Conservation (phyloP, 805 yeast genomes). For the Tetrapisispora pingtungensis region DNA sequence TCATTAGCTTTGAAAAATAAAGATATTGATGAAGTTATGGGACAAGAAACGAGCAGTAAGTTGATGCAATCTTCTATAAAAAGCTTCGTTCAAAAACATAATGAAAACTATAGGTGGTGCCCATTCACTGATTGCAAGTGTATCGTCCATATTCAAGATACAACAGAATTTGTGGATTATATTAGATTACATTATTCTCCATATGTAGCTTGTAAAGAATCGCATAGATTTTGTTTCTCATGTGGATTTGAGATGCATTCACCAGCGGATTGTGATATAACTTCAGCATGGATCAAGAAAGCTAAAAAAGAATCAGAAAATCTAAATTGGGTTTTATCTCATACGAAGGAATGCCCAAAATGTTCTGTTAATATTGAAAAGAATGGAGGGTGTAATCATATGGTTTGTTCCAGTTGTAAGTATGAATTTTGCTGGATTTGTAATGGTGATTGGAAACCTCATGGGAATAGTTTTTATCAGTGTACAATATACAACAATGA, state of each 20-base stretch:
- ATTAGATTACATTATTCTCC: constrained; percentile 37
- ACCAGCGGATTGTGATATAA: constrained; percentile 73
- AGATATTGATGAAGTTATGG: constrained; percentile 36
- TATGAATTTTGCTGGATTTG: constrained; percentile 94
- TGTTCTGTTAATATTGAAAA: constrained; percentile 78
- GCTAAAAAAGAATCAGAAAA: constrained; percentile 85
- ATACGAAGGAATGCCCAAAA: constrained; percentile 80
- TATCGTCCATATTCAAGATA: constrained; percentile 38
- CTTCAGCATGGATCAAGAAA: constrained; percentile 62
- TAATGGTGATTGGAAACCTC: constrained; percentile 61
- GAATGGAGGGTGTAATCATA: constrained; percentile 95
- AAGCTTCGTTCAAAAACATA: constrained; percentile 42
- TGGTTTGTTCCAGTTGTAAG: constrained; percentile 72
- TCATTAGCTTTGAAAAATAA: constrained; percentile 30
- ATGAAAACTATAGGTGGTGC: constrained; percentile 55
- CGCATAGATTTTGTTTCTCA: constrained; percentile 67
- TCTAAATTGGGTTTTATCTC: constrained; percentile 71
- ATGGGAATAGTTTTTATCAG: constrained; percentile 52
- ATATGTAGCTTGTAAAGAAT: constrained; percentile 54
- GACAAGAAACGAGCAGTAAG: constrained; percentile 24
- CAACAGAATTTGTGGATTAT: constrained; percentile 21
- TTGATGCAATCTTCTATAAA: constrained; percentile 33
- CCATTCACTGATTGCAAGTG: constrained; percentile 73
- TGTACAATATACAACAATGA: constrained; percentile 52
- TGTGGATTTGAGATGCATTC: constrained; percentile 71